Base-by-base conservation (phyloP, 352 stramenopile species). In the Pythium aquatile region DNA sequence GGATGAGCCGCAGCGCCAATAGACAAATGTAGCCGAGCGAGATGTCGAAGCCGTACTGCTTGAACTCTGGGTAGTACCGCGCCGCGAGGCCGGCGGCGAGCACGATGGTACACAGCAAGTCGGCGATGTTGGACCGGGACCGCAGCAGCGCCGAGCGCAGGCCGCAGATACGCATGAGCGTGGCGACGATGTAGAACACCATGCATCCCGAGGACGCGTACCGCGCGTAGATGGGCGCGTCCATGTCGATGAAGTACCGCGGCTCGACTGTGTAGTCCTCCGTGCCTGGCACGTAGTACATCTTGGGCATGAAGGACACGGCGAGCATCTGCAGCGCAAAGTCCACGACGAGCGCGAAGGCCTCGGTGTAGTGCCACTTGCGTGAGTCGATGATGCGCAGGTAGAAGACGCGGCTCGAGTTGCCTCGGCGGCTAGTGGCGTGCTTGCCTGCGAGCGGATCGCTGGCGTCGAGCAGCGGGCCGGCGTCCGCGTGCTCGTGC, bases 341-440 rank as follows among this genome's bases (percentile, higher is more conserved):
- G 75, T 96, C 87, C 44, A 93, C 62, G 58, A 93, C 93, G 26
- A 94, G 77, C 62, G 81, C 79, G 53, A 94, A 91, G 3, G 85
- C 90, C 67, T 94, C 84, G 51, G 78, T 83, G 72, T 96, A 94
- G 67, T 96, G 87, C 85, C 87, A 96, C 68, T 93, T 93, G 70
- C 87, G 85, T 54, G 85, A 93, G 70, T 96, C 87, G 66, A 94
- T 88, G 35, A 93, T 77, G 32, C 84, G 87, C 60, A 94, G 67
- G 65, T 78, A 91, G 61, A 92, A 92, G 16, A 92, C 73, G 35
- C 83, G 85, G 42, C 42, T 49, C 17, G 42, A 49, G 17, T 24
- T 28, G 42, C 42, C 42, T 16, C 20, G 16, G 46, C 26, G 46
- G 46, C 20, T 32, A 10, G 30, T 30, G 20, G 46, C 20, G 46